Evolutionary conservation across 345 rosid species (phyloP), one percentile per base, ranked within the genome.

Genomic region (Hirschfeldia incana): DNA sequence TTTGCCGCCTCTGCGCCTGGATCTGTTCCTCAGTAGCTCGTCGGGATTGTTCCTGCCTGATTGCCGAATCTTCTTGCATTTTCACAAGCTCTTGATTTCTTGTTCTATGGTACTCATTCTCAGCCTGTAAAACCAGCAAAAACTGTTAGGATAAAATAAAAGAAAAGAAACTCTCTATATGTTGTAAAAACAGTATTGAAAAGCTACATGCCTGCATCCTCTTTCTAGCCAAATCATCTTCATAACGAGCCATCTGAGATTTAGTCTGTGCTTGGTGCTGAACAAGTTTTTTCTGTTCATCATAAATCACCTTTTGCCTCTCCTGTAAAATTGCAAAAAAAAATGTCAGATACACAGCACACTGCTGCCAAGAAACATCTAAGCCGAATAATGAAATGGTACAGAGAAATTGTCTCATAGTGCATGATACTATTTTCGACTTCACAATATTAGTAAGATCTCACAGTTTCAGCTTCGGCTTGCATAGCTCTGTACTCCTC

Each of bases 61-160:
- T 78, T 55, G 97, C 81, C 51, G 98, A 95, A 55, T 93, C 98
- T 81, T 95, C 99, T 85, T 93, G 99, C 72, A 91, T 69, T 73
- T 88, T 93, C 60, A 95, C 99, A 59, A 95, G 97, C 83, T 95
- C 98, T 84, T 93, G 98, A 84, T 93, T 95, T 85, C 97, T 88
- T 72, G 87, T 77, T 84, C 97, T 91, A 58, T 95, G 98, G 64
- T 72, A 78, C 80, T 95, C 99, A 82, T 93, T 93, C 72, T 91
- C 98, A 64, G 90, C 93, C 97, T 95, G 88, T 74, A 46, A 39
- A 39, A 11, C 86, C 60, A 3, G 69, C 21, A 16, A 81, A 63
- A 69, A 4, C 32, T 65, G 36, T 77, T 57, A 73, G 57, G 60
- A n/a, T n/a, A 30, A 72, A 29, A 72, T 49, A 81, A 67, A 72